Conservation (phyloP, 768 basidiomycete species). For the Suillus variegatus region DNA sequence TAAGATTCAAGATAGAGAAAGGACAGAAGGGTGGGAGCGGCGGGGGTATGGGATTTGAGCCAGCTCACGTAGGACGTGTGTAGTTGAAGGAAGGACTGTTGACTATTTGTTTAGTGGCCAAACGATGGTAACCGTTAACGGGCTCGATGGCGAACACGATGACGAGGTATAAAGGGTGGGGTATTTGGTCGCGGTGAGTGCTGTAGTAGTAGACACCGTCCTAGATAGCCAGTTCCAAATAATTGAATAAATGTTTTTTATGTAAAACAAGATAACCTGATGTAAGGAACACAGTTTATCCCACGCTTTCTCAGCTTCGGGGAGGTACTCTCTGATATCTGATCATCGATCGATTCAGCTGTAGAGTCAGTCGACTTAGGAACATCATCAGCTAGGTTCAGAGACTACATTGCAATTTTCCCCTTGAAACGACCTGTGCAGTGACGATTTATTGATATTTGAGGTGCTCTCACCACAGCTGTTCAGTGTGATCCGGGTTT, state of each 20-base stretch:
- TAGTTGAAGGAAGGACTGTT: neutral
- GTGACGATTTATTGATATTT: neutral
- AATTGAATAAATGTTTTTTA: slow-evolving; percentile 7
- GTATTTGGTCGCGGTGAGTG: slow-evolving; percentile 1
- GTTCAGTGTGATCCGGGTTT: no score
- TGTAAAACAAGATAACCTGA: slow-evolving; percentile 11
- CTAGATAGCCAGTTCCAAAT: slow-evolving; percentile 2
- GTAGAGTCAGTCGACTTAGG: no score
- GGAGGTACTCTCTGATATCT: no score
- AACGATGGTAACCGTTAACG: neutral
- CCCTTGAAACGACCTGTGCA: neutral
- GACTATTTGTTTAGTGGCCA: neutral
- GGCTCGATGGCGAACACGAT: no score
- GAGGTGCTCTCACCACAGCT: no score
- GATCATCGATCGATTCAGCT: no score
- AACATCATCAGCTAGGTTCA: no score
- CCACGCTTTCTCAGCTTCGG: neutral
- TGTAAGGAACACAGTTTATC: neutral
- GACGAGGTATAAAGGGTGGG: neutral
- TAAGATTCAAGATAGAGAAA: slow-evolving; percentile 2
- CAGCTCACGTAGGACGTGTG: slow-evolving; percentile 10
- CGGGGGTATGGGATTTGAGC: slow-evolving; percentile 9
- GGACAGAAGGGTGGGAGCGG: slow-evolving; percentile 3
- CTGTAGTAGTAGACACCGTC: neutral
- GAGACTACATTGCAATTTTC: neutral